Conservation (phyloP, 2,329 filamentous ascomycete species). For the Exutisphaerella laricina region DNA sequence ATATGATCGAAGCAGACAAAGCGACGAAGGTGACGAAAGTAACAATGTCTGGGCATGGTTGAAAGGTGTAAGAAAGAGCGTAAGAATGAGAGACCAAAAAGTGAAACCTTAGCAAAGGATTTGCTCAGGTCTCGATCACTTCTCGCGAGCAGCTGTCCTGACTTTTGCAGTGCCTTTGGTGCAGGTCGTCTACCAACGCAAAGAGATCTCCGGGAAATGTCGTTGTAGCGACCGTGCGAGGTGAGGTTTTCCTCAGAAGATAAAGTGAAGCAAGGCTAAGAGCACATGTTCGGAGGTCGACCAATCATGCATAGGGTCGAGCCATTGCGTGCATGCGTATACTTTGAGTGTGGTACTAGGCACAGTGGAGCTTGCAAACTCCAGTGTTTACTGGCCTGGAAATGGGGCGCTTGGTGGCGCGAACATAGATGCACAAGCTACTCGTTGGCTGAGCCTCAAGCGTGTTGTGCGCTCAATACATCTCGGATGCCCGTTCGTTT, state of each 20-base stretch:
- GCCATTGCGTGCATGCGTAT: too few species aligned
- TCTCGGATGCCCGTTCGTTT: too few species aligned
- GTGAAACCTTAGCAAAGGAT: not conserved
- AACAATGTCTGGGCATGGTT: slow-evolving; percentile 1
- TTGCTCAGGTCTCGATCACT: not conserved
- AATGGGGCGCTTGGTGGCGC: too few species aligned
- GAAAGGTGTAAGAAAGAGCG: slow-evolving; percentile 4
- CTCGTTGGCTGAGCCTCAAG: too few species aligned
- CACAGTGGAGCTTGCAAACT: too few species aligned
- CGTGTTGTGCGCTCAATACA: too few species aligned
- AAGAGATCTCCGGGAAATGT: not conserved
- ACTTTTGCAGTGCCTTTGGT: not conserved
- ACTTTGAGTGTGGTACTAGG: too few species aligned
- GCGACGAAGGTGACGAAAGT: not conserved
- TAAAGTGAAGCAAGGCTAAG: not conserved
- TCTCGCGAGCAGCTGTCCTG: not conserved
- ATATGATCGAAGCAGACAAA: slow-evolving; percentile 1
- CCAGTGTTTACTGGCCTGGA: too few species aligned
- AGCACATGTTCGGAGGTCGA: too few species aligned
- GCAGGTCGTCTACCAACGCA: not conserved
- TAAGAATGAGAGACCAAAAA: not conserved
- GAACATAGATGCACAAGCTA: too few species aligned
- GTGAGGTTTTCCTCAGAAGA: not conserved
- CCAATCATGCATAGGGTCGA: too few species aligned
- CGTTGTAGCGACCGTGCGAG: not conserved